Conservation (phyloP, 176 grass and related monocot genomes). For the Olyra latifolia region DNA sequence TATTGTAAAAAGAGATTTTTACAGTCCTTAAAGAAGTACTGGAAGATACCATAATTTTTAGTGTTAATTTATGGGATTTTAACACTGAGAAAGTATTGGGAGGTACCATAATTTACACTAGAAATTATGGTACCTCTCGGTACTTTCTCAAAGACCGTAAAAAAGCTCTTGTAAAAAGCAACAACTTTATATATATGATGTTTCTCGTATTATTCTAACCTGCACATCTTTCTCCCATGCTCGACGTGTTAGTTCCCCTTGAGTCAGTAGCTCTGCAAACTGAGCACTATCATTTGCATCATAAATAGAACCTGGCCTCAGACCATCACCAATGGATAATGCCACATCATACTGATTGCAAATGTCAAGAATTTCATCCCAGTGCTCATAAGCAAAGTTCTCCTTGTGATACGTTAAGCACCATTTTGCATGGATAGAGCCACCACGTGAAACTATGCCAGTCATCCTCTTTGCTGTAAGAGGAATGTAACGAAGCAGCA, state of each 20-base stretch:
- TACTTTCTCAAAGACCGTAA: too few relatives aligned
- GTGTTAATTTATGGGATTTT: too few relatives aligned
- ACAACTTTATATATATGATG: background rate
- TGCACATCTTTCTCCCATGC: conserved; percentile 99
- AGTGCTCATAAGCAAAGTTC: conserved; percentile 99
- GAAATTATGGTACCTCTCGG: too few relatives aligned
- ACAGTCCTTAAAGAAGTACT: too few relatives aligned
- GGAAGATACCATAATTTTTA: too few relatives aligned
- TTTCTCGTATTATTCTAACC: conserved; percentile 43
- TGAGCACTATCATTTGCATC: conserved; percentile 99
- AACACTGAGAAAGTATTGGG: too few relatives aligned
- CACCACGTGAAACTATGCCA: conserved; percentile 95
- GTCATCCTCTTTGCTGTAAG: conserved; percentile 98
- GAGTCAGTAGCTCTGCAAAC: conserved; percentile 93
- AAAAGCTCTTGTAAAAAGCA: conserved; percentile 19
- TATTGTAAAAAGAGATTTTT: conserved; percentile 3
- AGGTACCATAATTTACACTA: too few relatives aligned
- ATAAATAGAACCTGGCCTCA: conserved; percentile 95
- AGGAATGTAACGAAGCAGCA: conserved; percentile 92
- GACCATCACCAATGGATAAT: conserved; percentile 91
- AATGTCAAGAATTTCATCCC: conserved; percentile 98
- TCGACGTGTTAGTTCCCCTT: conserved; percentile 90
- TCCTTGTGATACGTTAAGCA: conserved; percentile 94
- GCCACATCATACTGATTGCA: conserved; percentile 97
- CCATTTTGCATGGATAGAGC: conserved; percentile 99